Evolutionary conservation across 2,329 filamentous ascomycete genomes (phyloP).

Genomic region (Fusarium pilosicola): DNA sequence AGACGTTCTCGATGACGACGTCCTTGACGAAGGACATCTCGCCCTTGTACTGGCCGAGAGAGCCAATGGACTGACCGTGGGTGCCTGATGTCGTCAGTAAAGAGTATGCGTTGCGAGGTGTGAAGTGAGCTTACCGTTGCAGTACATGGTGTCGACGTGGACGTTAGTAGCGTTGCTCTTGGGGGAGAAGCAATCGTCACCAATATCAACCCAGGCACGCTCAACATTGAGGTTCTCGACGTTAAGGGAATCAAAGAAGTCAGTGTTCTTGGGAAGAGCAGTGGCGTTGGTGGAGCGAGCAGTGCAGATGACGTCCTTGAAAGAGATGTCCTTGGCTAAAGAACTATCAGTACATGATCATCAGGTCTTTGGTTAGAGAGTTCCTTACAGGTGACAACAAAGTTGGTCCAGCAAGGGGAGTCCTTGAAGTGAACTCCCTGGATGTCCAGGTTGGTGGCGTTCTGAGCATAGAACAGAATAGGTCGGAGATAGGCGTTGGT

Average conservation of each 20-base stretch:
- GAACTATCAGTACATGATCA: background rate
- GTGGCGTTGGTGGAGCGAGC: constrained; percentile 39
- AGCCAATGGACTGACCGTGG: constrained; percentile 39
- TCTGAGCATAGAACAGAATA: constrained; percentile 42
- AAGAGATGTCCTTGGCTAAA: constrained; percentile 36
- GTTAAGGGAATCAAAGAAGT: constrained; percentile 41
- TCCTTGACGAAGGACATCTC: constrained; percentile 41
- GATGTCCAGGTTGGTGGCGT: constrained; percentile 36
- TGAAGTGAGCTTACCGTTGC: constrained; percentile 24
- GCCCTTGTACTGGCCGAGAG: constrained; percentile 38
- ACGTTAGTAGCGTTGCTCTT: constrained; percentile 40
- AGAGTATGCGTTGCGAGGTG: no score
- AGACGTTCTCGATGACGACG: constrained; percentile 41
- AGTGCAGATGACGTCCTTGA: constrained; percentile 39
- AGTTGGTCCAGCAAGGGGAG: constrained; percentile 41
- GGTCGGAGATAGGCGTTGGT: constrained; percentile 37
- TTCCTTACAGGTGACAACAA: constrained; percentile 38
- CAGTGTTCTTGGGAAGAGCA: constrained; percentile 39
- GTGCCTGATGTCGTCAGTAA: constrained; percentile 6
- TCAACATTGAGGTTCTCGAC: constrained; percentile 35
- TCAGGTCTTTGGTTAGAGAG: fast-evolving
- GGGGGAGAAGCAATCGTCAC: constrained; percentile 41
- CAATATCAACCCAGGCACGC: constrained; percentile 40
- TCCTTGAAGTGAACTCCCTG: constrained; percentile 41
- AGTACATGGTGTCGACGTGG: constrained; percentile 40